Evolutionary conservation across 1,139 yeast genomes (phyloP).

Genomic region (Yamadazyma mexicana): DNA sequence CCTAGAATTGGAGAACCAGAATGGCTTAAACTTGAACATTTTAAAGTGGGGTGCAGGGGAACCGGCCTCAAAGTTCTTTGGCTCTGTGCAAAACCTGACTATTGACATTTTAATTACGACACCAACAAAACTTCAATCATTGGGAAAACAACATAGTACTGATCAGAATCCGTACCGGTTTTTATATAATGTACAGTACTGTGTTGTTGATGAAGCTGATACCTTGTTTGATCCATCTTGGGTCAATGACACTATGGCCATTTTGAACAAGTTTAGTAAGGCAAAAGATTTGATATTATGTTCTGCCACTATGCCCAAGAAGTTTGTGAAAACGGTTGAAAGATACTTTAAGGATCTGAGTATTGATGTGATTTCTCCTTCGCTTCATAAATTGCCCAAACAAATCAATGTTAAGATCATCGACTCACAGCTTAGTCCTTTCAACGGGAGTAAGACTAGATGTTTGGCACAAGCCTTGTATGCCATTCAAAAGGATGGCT

Average conservation of each 20-base stretch:
- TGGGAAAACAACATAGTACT: slow-evolving; percentile 48
- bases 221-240: slow-evolving; percentile 86
- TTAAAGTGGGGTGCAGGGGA: slow-evolving; percentile 60
- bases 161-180: slow-evolving; percentile 48
- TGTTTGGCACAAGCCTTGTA: slow-evolving; percentile 87
- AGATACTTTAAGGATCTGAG: slow-evolving; percentile 63
- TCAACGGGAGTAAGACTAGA: slow-evolving; percentile 76
- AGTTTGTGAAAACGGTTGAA: slow-evolving; percentile 63
- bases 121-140: slow-evolving; percentile 55
- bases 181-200: slow-evolving; percentile 50
- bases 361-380: slow-evolving; percentile 71
- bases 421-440: slow-evolving; percentile 75
- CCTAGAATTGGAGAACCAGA: slow-evolving; percentile 23
- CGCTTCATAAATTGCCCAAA: slow-evolving; percentile 78
- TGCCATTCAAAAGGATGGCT: slow-evolving; percentile 81
- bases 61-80: slow-evolving; percentile 49
- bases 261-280: slow-evolving; percentile 53
- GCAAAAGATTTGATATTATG: slow-evolving; percentile 70
- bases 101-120: slow-evolving; percentile 83
- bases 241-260: slow-evolving; percentile 62
- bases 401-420: slow-evolving; percentile 70
- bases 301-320: slow-evolving; percentile 87
- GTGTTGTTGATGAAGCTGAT: slow-evolving; percentile 95
- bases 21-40: slow-evolving; percentile 41
- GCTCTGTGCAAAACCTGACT: slow-evolving; percentile 44